These are phyloP conservation scores for Porcisia deanei DNA, from an alignment of 208 protist genomes.

Conservation along the genomic window DNA sequence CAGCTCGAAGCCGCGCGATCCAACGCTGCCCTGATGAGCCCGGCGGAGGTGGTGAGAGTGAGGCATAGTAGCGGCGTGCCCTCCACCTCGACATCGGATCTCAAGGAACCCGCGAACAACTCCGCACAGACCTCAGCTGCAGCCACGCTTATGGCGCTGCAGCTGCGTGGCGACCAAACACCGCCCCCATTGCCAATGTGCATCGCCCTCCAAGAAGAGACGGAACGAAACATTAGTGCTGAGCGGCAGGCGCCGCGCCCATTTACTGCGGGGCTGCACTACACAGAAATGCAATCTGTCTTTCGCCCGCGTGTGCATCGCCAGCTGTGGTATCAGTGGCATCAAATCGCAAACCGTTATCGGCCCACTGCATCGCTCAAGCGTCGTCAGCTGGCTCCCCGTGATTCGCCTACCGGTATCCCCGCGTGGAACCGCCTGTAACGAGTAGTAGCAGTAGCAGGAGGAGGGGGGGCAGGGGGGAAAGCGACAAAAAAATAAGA, in stretches of 20 bases:
- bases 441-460: not conserved
- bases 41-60: too few relatives aligned
- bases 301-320: conserved; percentile 90
- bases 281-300: conserved; percentile 75
- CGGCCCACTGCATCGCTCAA: conserved; percentile 80
- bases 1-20: conserved; percentile 36
- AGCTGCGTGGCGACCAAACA: conserved; percentile 79
- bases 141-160: conserved; percentile 50
- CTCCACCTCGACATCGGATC: not conserved
- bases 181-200: conserved; percentile 45
- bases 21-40: not conserved
- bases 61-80: not conserved
- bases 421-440: conserved; percentile 87
- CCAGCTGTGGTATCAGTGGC: conserved; percentile 91
- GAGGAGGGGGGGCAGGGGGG: too few relatives aligned
- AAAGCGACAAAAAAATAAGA: not conserved
- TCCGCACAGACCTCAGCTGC: conserved; percentile 32
- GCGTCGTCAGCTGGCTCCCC: conserved; percentile 80
- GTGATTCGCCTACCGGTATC: conserved; percentile 88
- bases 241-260: conserved; percentile 53
- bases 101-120: conserved; percentile 7
- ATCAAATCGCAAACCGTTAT: conserved; percentile 89
- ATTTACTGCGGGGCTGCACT: conserved; percentile 79
- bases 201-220: conserved; percentile 56
- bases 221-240: conserved; percentile 41